A percentile compares a stretch with the other conserved stretches of the same genome.
Evolutionary conservation across 768 basidiomycete genomes (phyloP).

Genomic region (Leccinum pellstonianum): DNA sequence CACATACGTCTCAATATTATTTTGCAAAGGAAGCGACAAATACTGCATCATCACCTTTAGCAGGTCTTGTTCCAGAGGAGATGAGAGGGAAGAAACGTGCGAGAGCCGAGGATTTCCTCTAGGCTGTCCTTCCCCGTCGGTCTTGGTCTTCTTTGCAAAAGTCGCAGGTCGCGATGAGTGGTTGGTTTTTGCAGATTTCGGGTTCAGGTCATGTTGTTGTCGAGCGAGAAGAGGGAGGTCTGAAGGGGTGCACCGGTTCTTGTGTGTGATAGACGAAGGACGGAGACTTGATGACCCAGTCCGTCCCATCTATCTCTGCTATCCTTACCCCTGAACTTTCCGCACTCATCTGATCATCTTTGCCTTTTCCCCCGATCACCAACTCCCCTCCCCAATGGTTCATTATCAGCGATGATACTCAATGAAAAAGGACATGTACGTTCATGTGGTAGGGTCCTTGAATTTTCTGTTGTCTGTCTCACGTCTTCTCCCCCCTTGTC

Average conservation of each 20-base stretch:
- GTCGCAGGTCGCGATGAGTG: conserved; percentile 31
- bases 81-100: conserved; percentile 80
- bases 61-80: conserved; percentile 46
- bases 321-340: conserved; percentile 20
- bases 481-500: conserved; percentile 15
- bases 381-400: conserved; percentile 9
- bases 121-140: conserved; percentile 26
- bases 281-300: conserved; percentile 36
- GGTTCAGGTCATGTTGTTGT: conserved; percentile 19
- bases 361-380: conserved; percentile 13
- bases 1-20: conserved; percentile 62
- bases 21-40: conserved; percentile 43
- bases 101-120: conserved; percentile 84
- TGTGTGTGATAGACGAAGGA: conserved; percentile 15
- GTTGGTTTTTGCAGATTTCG: conserved; percentile 32
- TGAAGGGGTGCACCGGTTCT: not conserved
- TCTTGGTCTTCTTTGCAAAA: conserved; percentile 30
- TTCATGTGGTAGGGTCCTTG: conserved; percentile 30
- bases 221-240: conserved; percentile 3
- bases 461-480: conserved; percentile 22
- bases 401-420: conserved; percentile 9
- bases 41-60: conserved; percentile 12
- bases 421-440: conserved; percentile 15
- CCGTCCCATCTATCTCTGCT: conserved; percentile 36
- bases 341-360: conserved; percentile 30